Base-by-base conservation (phyloP, 257 asterid genomes). In the Solanum chmielewskii region DNA sequence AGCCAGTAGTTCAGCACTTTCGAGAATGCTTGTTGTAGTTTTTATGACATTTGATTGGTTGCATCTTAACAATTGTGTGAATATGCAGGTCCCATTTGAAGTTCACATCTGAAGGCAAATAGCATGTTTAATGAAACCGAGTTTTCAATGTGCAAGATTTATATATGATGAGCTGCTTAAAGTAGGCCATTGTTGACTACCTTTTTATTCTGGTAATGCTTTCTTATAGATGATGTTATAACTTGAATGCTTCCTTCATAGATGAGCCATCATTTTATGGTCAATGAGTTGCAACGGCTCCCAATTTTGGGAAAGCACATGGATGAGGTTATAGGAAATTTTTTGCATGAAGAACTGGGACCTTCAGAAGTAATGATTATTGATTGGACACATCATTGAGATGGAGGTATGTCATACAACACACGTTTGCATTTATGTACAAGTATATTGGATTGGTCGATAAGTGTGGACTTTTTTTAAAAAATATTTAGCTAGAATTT, bases 121-220 rank as follows among this genome's bases (percentile, higher is more conserved):
- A 52, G 95, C 98, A 85, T 97, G 98, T 20, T 88, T 97, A 84
- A 90, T 92, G 95, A 98, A 97, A 89, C 99, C 99, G 59, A 97
- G 99, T 92, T 96, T 97, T 86, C 99, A 97, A 89, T 97, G 99
- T 91, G 96, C 99, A 71, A 92, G 98, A 89, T 97, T 96, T 90
- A 92, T 96, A 86, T 97, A 93, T 56, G 98, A 97, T 90, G 99
- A 97, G 93, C 91, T 97, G 87, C 92, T 96, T 88, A 97, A 93
- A 98, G 99, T 96, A 89, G 76, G 39, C 41, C 27, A 18, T 77
- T 82, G 82, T 52, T 37, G 37, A 71, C 49, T 10, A 42, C 78
- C 60, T 85, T 52, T 13, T 27, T 80, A 31, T 68, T 71, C 35
- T 27, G 6, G 35, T 52, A 74, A 9, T 68, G 83, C 83, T 8